Conservation (phyloP, 495 filamentous ascomycete genomes). For the Penicillium cataractarum region DNA sequence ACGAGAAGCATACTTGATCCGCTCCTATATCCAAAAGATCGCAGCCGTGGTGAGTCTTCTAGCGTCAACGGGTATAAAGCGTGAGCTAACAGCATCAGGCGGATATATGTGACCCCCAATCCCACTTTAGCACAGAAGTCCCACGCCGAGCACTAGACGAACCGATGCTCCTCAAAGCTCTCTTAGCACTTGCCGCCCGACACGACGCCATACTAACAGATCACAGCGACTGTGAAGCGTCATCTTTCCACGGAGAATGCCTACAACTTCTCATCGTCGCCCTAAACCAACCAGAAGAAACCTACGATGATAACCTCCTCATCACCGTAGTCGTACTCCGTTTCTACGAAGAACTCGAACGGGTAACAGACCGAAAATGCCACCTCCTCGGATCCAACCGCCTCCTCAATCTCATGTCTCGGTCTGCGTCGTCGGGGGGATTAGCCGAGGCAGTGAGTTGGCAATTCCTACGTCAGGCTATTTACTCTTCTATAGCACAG, state of each 20-base stretch:
- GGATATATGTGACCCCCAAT: constrained; percentile 42
- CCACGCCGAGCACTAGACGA: constrained; percentile 39
- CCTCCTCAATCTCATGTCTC: constrained; percentile 41
- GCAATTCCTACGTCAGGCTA: constrained; percentile 46
- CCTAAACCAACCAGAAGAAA: constrained; percentile 33
- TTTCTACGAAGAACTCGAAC: constrained; percentile 44
- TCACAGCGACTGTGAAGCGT: constrained; percentile 40
- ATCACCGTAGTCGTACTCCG: constrained; percentile 44
- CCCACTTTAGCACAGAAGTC: constrained; percentile 42
- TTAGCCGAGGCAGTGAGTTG: constrained; percentile 46
- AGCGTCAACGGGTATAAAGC: not conserved
- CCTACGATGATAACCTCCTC: constrained; percentile 40
- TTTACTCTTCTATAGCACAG: constrained; percentile 45
- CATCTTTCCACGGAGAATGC: constrained; percentile 43
- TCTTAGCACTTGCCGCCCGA: constrained; percentile 38
- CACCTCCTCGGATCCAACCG: constrained; percentile 45
- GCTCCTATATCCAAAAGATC: constrained; percentile 39
- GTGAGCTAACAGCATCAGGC: constrained; percentile 24
- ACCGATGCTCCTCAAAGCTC: constrained; percentile 41
- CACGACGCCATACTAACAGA: constrained; percentile 39
- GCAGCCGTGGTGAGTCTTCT: constrained; percentile 35
- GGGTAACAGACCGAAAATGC: constrained; percentile 36
- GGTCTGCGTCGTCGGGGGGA: constrained; percentile 41
- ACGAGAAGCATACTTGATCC: constrained; percentile 40
- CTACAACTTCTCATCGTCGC: constrained; percentile 40